Percentiles rank a stretch among this genome's conserved stretches.
These are phyloP conservation scores for Cercospora janseana DNA, from an alignment of 2,329 filamentous ascomycete species.

Conservation along the genomic window DNA sequence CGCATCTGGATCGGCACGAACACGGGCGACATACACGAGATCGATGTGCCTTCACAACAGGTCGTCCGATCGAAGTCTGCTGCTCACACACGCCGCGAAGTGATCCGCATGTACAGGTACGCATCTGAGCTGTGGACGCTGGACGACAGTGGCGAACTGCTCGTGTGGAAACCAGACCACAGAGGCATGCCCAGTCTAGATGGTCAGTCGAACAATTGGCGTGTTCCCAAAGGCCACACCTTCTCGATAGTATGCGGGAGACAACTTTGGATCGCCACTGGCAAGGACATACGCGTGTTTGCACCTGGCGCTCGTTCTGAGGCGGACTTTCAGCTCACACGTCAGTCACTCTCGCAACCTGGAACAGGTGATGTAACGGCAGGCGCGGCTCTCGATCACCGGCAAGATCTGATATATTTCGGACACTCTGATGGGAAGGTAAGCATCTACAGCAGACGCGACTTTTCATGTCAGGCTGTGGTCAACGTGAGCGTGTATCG, in stretches of 20 bases:
- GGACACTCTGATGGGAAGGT: constrained; percentile 93
- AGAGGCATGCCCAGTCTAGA: constrained; percentile 73
- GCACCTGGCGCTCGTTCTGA: constrained; percentile 67
- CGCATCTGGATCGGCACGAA: constrained; percentile 89
- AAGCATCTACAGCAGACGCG: constrained; percentile 78
- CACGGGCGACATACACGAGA: constrained; percentile 81
- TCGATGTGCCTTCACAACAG: constrained; percentile 73
- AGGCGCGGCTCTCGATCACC: constrained; percentile 70
- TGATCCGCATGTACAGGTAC: constrained; percentile 82
- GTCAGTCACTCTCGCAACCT: constrained; percentile 67
- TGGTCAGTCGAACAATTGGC: constrained; percentile 71
- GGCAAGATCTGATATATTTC: constrained; percentile 79
- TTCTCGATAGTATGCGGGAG: constrained; percentile 86
- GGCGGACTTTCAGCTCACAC: constrained; percentile 70
- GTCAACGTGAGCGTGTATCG: constrained; percentile 91
- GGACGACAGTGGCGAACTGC: constrained; percentile 81
- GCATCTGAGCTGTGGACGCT: constrained; percentile 90
- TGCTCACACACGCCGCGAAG: constrained; percentile 74
- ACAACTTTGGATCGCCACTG: constrained; percentile 81
- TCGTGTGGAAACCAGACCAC: constrained; percentile 77
- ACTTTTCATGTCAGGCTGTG: constrained; percentile 74
- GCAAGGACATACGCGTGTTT: constrained; percentile 84
- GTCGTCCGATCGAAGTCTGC: constrained; percentile 66
- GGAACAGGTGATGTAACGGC: constrained; percentile 84
- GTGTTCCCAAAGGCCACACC: constrained; percentile 75